Conservation (phyloP, 1,139 yeast genomes). For the Yamadazyma membranifaciens region DNA sequence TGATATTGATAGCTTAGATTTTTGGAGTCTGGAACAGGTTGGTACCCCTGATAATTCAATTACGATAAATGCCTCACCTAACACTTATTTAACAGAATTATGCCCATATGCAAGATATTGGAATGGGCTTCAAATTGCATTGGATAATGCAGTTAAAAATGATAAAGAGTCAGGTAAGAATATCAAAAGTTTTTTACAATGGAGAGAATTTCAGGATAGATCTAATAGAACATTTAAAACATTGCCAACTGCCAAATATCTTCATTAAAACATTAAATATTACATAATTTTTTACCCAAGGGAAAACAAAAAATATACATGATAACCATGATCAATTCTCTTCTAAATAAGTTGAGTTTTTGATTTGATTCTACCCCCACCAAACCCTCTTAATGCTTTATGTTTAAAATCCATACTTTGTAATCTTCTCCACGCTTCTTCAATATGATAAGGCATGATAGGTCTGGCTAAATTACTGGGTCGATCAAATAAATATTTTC, state of each 20-base stretch:
- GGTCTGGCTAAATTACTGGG: conserved; percentile 90
- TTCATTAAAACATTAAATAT: conserved; percentile 2
- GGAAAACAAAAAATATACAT: background rate
- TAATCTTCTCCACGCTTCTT: conserved; percentile 87
- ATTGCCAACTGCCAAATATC: conserved; percentile 6
- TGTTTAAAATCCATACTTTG: conserved; percentile 64
- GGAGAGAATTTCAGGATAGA: conserved; percentile 36
- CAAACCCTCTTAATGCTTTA: conserved; percentile 68
- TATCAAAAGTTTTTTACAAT: conserved; percentile 29
- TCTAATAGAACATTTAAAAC: conserved; percentile 15
- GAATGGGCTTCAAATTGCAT: conserved; percentile 31
- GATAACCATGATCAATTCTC: background rate
- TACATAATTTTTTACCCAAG: background rate
- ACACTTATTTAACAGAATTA: conserved; percentile 26
- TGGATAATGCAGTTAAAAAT: conserved; percentile 19
- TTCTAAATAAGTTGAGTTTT: conserved; percentile 39
- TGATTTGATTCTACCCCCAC: conserved; percentile 63
- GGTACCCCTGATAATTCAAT: conserved; percentile 29
- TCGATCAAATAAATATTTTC: conserved; percentile 78
- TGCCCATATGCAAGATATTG: conserved; percentile 36
- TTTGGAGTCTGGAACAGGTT: conserved; percentile 18
- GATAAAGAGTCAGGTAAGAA: conserved; percentile 19
- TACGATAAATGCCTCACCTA: conserved; percentile 17
- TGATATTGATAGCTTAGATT: conserved; percentile 7
- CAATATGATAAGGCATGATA: conserved; percentile 75